Conservation (phyloP, 2,329 filamentous ascomycete species). For the Penicillium oxalicum region DNA sequence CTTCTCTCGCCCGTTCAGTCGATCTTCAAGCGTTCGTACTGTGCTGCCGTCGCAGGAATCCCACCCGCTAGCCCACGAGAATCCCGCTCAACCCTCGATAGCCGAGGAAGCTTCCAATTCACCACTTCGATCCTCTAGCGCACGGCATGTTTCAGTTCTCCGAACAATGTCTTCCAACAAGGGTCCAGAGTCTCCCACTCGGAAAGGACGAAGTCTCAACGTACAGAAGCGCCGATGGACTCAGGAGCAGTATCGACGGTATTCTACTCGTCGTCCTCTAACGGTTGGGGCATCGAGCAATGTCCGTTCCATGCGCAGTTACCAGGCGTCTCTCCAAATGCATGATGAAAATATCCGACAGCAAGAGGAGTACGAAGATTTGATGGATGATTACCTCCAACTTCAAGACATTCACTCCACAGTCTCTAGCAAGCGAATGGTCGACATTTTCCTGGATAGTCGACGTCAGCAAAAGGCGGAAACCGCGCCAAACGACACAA, state of each 20-base stretch:
- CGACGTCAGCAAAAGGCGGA: conserved; percentile 23
- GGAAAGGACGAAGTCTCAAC: conserved; percentile 15
- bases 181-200: conserved; percentile 28
- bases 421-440: conserved; percentile 34
- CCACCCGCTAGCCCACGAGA: conserved; percentile 1
- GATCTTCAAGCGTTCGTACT: conserved; percentile 27
- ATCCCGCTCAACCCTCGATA: neutral
- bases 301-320: conserved; percentile 25
- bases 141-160: conserved; percentile 18
- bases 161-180: conserved; percentile 18
- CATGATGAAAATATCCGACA: conserved; percentile 29
- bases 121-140: neutral
- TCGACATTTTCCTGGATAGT: conserved; percentile 34
- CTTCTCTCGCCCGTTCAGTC: conserved; percentile 35
- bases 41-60: conserved; percentile 12
- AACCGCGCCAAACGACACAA: conserved; percentile 13
- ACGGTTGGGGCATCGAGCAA: conserved; percentile 19
- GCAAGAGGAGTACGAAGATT: conserved; percentile 12
- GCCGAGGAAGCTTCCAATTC: neutral
- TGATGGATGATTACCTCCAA: conserved; percentile 15
- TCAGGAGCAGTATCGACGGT: conserved; percentile 19
- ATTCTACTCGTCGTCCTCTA: conserved; percentile 19
- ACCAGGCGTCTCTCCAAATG: conserved; percentile 13
- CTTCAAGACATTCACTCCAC: conserved; percentile 20
- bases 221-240: conserved; percentile 16